Evolutionary conservation across 495 filamentous ascomycete genomes (phyloP), one percentile per base, ranked within the genome.

Genomic region (Rhizodiscina lignyota): DNA sequence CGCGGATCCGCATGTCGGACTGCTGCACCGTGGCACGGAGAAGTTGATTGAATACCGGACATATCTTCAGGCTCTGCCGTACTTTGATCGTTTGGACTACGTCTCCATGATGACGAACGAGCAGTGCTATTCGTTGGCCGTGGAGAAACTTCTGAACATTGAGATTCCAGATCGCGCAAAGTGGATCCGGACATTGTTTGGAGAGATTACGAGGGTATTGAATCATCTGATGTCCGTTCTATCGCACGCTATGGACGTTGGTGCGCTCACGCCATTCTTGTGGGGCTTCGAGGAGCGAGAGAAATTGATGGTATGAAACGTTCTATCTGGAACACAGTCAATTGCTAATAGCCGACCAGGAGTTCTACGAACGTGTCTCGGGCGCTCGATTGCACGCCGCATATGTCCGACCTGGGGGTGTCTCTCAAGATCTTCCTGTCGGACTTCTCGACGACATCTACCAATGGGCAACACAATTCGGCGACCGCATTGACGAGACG

Each of bases 71-170:
- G 91, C 91, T 36, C 64, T 99, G 52, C 91, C 91, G 21, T 99
- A 99, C 64, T 99, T 99, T 54, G 91, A 99, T 63, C 80, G 91
- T 41, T 64, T 99, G 56, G 91, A 99, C 57, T 99, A 99, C 58
- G 87, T 94, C 38, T 93, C 84, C 55, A 99, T 99, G 91, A 97
- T 96, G 89, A 96, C 89, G 43, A 94, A 94, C 59, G 91, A 99
- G 67, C 91, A 99, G 62, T 94, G 87, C 50, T 99, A 78, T 56
- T 72, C 83, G 10, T 65, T 99, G 36, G 91, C 82, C 23, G 86
- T 94, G 35, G 91, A 99, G 68, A 99, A 96, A 72, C 68, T 99
- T 34, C 61, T 99, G 50, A 99, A 99, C 62, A 68, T 99, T 47
- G 91, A 99, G 52, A 82, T 99, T 47, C 91, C 91, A 19, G 79